A percentile compares a stretch with the other conserved stretches of the same genome.
Evolutionary conservation across 2,329 filamentous ascomycete species (phyloP).

Genomic region (Talaromyces sp.): DNA sequence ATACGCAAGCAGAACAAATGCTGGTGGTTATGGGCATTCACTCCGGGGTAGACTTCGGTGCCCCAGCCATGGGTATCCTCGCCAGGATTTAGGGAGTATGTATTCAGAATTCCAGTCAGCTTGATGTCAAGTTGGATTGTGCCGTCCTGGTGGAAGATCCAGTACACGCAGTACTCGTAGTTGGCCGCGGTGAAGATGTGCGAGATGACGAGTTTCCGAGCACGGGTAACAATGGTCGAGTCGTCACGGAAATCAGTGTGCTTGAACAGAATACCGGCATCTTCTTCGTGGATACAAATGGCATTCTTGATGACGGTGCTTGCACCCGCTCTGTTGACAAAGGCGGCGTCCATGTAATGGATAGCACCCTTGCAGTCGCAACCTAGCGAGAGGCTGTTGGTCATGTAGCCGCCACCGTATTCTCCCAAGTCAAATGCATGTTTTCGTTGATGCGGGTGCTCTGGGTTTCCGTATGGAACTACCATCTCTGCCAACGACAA

Average conservation of each 20-base stretch:
- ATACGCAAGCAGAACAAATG: slow-evolving; percentile 89
- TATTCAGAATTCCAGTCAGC: slow-evolving; percentile 89
- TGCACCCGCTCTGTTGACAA: slow-evolving; percentile 72
- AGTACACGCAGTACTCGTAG: slow-evolving; percentile 86
- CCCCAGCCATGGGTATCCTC: slow-evolving; percentile 86
- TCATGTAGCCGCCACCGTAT: slow-evolving; percentile 46
- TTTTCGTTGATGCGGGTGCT: slow-evolving; percentile 46
- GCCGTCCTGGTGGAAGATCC: slow-evolving; percentile 89
- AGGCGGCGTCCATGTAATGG: slow-evolving; percentile 83
- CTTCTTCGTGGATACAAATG: slow-evolving; percentile 93
- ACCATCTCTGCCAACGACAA: slow-evolving; percentile 92
- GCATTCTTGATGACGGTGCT: slow-evolving; percentile 83
- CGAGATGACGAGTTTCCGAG: slow-evolving; percentile 77
- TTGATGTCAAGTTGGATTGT: slow-evolving; percentile 89
- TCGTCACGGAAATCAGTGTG: slow-evolving; percentile 91
- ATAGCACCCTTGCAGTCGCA: slow-evolving; percentile 77
- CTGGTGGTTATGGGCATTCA: slow-evolving; percentile 95
- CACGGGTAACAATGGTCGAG: slow-evolving; percentile 78
- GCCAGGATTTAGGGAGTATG: slow-evolving; percentile 72
- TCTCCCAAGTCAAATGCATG: slow-evolving; percentile 45
- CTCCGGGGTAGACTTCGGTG: slow-evolving; percentile 82
- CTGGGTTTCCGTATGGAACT: slow-evolving; percentile 61
- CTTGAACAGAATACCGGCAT: slow-evolving; percentile 87
- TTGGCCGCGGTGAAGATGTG: slow-evolving; percentile 95
- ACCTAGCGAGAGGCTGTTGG: slow-evolving; percentile 42